Base-by-base conservation (phyloP, 352 stramenopile genomes). In the Phytophthora sansomeana region DNA sequence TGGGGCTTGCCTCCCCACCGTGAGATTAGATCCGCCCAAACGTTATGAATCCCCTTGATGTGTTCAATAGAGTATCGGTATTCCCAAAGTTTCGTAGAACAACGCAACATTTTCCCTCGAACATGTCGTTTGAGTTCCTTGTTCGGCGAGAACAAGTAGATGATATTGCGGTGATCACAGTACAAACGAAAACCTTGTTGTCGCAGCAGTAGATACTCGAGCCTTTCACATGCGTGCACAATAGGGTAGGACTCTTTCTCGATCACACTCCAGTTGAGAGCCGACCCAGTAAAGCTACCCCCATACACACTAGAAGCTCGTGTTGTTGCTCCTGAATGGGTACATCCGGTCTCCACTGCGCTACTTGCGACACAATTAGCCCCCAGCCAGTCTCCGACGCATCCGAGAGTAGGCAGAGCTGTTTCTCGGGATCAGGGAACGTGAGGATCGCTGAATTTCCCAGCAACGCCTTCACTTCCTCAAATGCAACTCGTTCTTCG, bases 211-310 rank as follows among this genome's bases (percentile, higher is more conserved):
- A 66, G 16, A 21, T 66, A 58, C 5, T 53, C 48, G 2, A 58
- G 49, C 4, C 10, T 17, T 1, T 60, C 49, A 19, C 49, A 55
- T 0, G 49, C 58, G 9, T 67, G 50, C 0, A 60, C 11, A 14
- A 60, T 67, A 1, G 58, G 58, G 6, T 36, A 66, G 0, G 14
- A 61, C 26, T 68, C 50, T 17, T 62, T 67, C 17, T 58, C 61
- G 13, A 58, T 69, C 4, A 58, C 61, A 5, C 50, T 72, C 54
- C 58, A 70, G 21, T 63, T 69, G 26, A 74, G 24, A 6, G 49
- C 49, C 1, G 60, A 50, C 5, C 59, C 52, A 1, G 29, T 42
- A 17, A 54, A 53, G 14, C 44, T 38, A 5, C 44, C 59, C 52
- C 46, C 60, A 63, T 69, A 13, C 51, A 69, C 11, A 67, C 32